phyloP scores from a whole-genome alignment of 192 early-diverging fungal species.

The Podochytrium sp. region DNA sequence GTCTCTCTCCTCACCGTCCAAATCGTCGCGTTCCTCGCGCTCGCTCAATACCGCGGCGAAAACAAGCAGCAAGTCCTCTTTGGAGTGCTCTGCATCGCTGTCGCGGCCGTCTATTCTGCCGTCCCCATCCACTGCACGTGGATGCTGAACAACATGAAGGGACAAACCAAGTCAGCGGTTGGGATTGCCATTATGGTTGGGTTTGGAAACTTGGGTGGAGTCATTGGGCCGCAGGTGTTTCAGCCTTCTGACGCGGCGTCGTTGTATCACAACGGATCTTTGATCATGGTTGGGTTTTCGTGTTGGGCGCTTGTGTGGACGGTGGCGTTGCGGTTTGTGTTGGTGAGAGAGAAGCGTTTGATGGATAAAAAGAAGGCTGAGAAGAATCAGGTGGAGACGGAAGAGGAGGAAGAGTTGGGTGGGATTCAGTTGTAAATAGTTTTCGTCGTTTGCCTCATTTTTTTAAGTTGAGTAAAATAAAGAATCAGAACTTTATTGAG shows the following conservation, averaged over 20 bases:
- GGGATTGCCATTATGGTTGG: constrained; percentile 28
- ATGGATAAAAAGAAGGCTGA: too few species aligned
- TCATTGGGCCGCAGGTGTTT: constrained; percentile 21
- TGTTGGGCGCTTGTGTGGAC: constrained; percentile 2
- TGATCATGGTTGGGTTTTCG: constrained; percentile 3
- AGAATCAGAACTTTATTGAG: too few species aligned
- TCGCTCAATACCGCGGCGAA: constrained; percentile 30
- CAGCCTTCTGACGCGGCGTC: background rate
- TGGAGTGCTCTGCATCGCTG: constrained; percentile 9
- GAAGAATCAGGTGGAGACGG: too few species aligned
- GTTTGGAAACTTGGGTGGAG: constrained; percentile 21
- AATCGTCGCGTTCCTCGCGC: constrained; percentile 20
- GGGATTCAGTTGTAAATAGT: too few species aligned
- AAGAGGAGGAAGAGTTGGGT: too few species aligned
- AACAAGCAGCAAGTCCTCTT: constrained; percentile 15
- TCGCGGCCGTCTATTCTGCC: constrained; percentile 15
- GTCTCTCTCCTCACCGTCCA: background rate
- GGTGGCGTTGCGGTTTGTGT: background rate
- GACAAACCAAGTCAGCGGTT: constrained; percentile 15
- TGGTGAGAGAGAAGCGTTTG: background rate
- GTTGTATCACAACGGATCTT: background rate
- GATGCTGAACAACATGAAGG: constrained; percentile 33
- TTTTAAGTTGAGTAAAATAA: too few species aligned
- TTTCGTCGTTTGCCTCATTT: too few species aligned
- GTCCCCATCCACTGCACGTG: constrained; percentile 29